These are phyloP conservation scores for Phytophthora fragariae DNA, from an alignment of 352 stramenopile species.

Conservation along the genomic window DNA sequence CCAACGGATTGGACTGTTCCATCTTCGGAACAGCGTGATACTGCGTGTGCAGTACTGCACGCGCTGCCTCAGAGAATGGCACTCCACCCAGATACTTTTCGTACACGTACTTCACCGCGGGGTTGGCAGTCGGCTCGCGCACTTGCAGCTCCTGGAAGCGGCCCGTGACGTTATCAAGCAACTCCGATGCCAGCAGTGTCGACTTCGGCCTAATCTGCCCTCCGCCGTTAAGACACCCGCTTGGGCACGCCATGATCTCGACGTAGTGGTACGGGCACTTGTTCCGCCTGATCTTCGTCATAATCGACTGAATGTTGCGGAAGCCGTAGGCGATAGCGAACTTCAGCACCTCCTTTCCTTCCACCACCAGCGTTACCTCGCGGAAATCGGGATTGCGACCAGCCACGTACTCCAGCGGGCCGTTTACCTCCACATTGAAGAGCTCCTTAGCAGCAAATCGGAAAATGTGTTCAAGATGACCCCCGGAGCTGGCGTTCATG, in stretches of 20 bases:
- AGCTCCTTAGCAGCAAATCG: slow-evolving; percentile 89
- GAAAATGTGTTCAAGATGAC: slow-evolving; percentile 94
- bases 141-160: slow-evolving; percentile 76
- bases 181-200: slow-evolving; percentile 56
- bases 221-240: slow-evolving; percentile 97
- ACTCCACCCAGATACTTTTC: slow-evolving; percentile 78
- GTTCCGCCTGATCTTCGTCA: slow-evolving; percentile 92
- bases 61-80: slow-evolving; percentile 79
- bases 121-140: slow-evolving; percentile 69
- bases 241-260: slow-evolving; percentile 99
- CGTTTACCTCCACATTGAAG: slow-evolving; percentile 86
- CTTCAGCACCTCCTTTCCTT: slow-evolving; percentile 86
- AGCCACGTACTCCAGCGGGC: slow-evolving; percentile 86
- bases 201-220: slow-evolving; percentile 91
- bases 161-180: slow-evolving; percentile 71
- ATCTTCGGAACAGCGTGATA: slow-evolving; percentile 90
- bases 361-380: slow-evolving; percentile 75
- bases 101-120: slow-evolving; percentile 82
- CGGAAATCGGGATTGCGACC: slow-evolving; percentile 92
- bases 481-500: slow-evolving; percentile 80
- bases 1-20: slow-evolving; percentile 83
- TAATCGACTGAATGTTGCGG: slow-evolving; percentile 97
- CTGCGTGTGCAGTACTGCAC: slow-evolving; percentile 71
- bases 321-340: slow-evolving; percentile 97
- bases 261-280: slow-evolving; percentile 96